phyloP scores from a whole-genome alignment of 345 rosid species.

The Rhizophora mangle region DNA sequence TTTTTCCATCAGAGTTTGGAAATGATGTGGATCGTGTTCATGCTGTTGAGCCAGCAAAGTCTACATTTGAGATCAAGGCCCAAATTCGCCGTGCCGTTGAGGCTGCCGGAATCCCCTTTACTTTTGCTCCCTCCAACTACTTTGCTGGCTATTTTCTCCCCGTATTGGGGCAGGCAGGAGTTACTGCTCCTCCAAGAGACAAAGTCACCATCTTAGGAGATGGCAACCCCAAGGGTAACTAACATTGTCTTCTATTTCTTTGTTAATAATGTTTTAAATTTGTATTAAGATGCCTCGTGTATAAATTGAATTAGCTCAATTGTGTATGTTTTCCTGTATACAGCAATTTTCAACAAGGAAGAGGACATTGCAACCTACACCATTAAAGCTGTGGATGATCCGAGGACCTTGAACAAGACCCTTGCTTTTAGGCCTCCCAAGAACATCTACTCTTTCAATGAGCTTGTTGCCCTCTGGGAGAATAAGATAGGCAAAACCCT shows the following conservation, averaged over 20 bases:
- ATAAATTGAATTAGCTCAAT: not conserved
- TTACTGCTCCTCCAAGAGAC: constrained; percentile 23
- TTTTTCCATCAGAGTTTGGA: constrained; percentile 33
- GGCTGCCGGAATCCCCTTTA: constrained; percentile 28
- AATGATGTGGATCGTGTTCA: constrained; percentile 28
- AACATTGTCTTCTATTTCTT: no score
- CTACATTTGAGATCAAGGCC: constrained; percentile 17
- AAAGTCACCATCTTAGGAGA: constrained; percentile 24
- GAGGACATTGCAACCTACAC: constrained; percentile 29
- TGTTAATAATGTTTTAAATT: no score
- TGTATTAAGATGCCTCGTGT: not conserved
- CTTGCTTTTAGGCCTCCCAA: constrained; percentile 26
- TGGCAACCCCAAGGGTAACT: constrained; percentile 28
- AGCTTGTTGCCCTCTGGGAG: constrained; percentile 34
- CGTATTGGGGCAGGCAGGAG: constrained; percentile 8
- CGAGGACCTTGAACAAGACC: constrained; percentile 37
- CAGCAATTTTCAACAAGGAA: constrained; percentile 22
- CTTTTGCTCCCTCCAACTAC: constrained; percentile 19
- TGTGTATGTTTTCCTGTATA: not conserved
- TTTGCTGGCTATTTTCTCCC: constrained; percentile 19
- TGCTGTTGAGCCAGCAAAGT: constrained; percentile 36
- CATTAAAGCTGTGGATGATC: constrained; percentile 33
- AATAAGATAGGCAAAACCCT: constrained; percentile 32
- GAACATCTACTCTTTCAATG: constrained; percentile 26
- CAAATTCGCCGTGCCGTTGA: constrained; percentile 24